phyloP scores from a whole-genome alignment of 2,329 filamentous ascomycete genomes.

The Pyrenophora graminea region DNA sequence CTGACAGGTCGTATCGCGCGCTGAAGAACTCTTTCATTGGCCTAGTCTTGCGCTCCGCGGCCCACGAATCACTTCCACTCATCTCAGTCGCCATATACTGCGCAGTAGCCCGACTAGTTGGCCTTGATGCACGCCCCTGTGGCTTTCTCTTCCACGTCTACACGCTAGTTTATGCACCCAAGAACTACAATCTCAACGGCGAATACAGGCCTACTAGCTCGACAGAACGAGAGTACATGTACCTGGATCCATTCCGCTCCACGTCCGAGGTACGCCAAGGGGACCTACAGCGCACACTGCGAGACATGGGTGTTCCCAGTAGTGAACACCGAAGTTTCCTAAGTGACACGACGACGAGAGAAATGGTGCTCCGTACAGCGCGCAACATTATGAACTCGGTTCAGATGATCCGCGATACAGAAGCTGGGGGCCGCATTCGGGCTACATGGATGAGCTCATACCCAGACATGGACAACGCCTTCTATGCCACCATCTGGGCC shows the following conservation, averaged over 20 bases:
- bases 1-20: slow-evolving; percentile 74
- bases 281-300: slow-evolving; percentile 64
- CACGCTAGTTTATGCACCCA: slow-evolving; percentile 69
- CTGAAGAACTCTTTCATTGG: slow-evolving; percentile 88
- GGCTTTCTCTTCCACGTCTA: slow-evolving; percentile 86
- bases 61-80: slow-evolving; percentile 81
- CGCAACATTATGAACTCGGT: slow-evolving; percentile 81
- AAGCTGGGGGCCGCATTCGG: slow-evolving; percentile 28
- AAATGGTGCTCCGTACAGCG: slow-evolving; percentile 74
- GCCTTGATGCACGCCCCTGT: slow-evolving; percentile 76
- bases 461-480: slow-evolving; percentile 61
- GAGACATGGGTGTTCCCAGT: slow-evolving; percentile 53
- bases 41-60: slow-evolving; percentile 71
- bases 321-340: slow-evolving; percentile 59
- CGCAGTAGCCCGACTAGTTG: slow-evolving; percentile 73
- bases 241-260: slow-evolving; percentile 79
- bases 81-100: slow-evolving; percentile 88
- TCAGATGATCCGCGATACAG: slow-evolving; percentile 51
- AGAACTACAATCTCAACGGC: slow-evolving; percentile 59
- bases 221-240: slow-evolving; percentile 61
- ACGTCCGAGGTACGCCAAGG: slow-evolving; percentile 67
- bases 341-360: slow-evolving; percentile 64
- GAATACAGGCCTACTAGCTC: slow-evolving; percentile 37
- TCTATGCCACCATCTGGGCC: slow-evolving; percentile 77
- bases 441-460: slow-evolving; percentile 32